A percentile compares a stretch with the other conserved stretches of the same genome.
Evolutionary conservation across 73 alveolate species (phyloP).

Genomic region (Paraurostyla sp.): DNA sequence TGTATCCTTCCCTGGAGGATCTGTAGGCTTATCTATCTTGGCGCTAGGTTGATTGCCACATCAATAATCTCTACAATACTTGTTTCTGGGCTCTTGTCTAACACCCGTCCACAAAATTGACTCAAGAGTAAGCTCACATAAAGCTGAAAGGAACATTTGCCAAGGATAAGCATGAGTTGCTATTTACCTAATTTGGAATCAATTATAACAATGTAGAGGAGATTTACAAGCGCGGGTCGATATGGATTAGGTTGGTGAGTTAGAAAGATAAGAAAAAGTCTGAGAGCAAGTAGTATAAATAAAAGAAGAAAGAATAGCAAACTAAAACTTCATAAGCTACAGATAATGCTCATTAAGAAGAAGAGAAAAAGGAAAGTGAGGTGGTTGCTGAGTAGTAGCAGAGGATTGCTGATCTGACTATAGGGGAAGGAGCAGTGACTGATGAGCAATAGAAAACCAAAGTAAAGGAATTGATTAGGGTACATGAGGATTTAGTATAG

Average conservation of each 20-base stretch:
- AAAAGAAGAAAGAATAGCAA: conserved; percentile 3
- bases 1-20: conserved; percentile 95
- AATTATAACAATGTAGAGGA: conserved; percentile 93
- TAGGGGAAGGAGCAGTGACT: too few species aligned
- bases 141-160: conserved; percentile 89
- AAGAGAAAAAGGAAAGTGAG: conserved; percentile 38
- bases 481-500: conserved; percentile 70
- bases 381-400: conserved; percentile 62
- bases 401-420: too few species aligned
- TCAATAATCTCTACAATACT: conserved; percentile 95
- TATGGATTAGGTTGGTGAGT: conserved; percentile 67
- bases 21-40: conserved; percentile 94
- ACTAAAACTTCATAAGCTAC: conserved; percentile 35
- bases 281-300: conserved; percentile 24
- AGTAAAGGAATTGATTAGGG: conserved; percentile 54
- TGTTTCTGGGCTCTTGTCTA: conserved; percentile 96
- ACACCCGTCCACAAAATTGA: conserved; percentile 83
- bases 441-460: too few species aligned
- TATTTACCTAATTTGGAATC: conserved; percentile 89
- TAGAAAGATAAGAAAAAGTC: conserved; percentile 64
- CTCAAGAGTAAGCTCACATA: conserved; percentile 88
- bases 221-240: conserved; percentile 80
- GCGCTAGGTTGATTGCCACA: conserved; percentile 98
- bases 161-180: conserved; percentile 94
- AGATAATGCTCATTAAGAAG: conserved; percentile 63